A percentile compares a stretch with the other conserved stretches of the same genome.
These are phyloP conservation scores for Udeniomyces megalosporus DNA, from an alignment of 768 basidiomycete species.

Conservation along the genomic window DNA sequence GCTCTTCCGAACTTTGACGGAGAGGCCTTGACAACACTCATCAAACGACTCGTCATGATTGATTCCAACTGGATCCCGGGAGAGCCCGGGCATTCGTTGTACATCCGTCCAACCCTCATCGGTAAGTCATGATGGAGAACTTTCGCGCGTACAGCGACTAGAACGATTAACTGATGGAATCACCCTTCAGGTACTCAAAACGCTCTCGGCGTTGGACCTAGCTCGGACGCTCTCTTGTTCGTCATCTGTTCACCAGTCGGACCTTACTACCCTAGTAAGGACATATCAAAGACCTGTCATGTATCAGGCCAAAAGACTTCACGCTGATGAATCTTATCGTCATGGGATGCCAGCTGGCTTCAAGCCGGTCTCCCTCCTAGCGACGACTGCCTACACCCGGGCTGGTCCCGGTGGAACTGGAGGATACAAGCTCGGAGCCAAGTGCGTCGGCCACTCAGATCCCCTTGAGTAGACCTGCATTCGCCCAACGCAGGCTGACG, in stretches of 20 bases:
- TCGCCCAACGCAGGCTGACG: too few species aligned
- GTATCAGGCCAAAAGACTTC: too few species aligned
- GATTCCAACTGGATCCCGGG: conserved; percentile 86
- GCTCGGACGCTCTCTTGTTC: conserved; percentile 66
- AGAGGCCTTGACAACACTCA: conserved; percentile 52
- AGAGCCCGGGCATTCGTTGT: conserved; percentile 74
- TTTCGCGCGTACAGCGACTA: too few species aligned
- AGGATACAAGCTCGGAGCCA: conserved; percentile 45
- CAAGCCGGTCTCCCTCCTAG: conserved; percentile 78
- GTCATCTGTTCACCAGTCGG: conserved; percentile 44
- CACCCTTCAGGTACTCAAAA: too few species aligned
- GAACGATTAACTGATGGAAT: too few species aligned
- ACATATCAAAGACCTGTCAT: background rate
- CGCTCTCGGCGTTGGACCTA: conserved; percentile 48
- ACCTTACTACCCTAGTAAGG: conserved; percentile 15
- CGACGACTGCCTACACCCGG: conserved; percentile 65
- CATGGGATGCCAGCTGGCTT: conserved; percentile 40
- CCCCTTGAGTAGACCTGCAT: too few species aligned
- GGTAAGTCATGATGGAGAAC: too few species aligned
- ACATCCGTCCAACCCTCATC: conserved; percentile 53
- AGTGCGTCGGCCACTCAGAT: too few species aligned
- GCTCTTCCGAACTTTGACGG: conserved; percentile 50
- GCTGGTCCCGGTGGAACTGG: conserved; percentile 85
- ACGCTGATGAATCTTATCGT: background rate
- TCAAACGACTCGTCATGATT: conserved; percentile 67